phyloP scores from a whole-genome alignment of 176 grass and related monocot species.

The Avena eriantha region DNA sequence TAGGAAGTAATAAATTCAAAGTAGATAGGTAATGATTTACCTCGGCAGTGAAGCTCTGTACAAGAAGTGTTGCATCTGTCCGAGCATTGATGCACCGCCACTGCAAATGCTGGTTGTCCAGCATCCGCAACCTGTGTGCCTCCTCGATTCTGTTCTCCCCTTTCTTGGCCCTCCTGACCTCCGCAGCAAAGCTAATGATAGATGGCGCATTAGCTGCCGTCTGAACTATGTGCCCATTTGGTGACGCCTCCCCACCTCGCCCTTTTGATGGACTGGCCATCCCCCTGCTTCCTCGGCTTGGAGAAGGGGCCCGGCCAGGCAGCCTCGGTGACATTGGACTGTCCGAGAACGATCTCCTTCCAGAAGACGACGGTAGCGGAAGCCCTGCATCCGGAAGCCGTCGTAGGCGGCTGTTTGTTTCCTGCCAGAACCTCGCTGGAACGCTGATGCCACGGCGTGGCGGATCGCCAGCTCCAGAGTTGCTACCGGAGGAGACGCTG shows the following conservation, averaged over 20 bases:
- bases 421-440: slow-evolving; percentile 94
- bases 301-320: slow-evolving; percentile 54
- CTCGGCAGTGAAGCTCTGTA: slow-evolving; percentile 81
- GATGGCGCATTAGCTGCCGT: slow-evolving; percentile 75
- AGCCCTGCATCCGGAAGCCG: slow-evolving; percentile 67
- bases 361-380: slow-evolving; percentile 45
- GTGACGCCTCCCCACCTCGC: slow-evolving; percentile 46
- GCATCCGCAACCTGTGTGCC: slow-evolving; percentile 81
- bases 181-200: slow-evolving; percentile 92
- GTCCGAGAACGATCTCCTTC: slow-evolving; percentile 61
- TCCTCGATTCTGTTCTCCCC: slow-evolving; percentile 94
- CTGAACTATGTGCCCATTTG: slow-evolving; percentile 47
- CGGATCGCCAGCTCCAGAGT: slow-evolving; percentile 74
- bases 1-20: not conserved
- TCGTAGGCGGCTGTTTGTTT: slow-evolving; percentile 81
- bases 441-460: slow-evolving; percentile 77
- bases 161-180: slow-evolving; percentile 94
- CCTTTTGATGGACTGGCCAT: slow-evolving; percentile 60
- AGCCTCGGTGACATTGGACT: slow-evolving; percentile 63
- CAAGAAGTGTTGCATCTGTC: slow-evolving; percentile 56
- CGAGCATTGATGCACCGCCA: slow-evolving; percentile 89
- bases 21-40: slow-evolving; percentile 48
- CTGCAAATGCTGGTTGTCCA: slow-evolving; percentile 90
- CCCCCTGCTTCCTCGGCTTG: slow-evolving; percentile 60
- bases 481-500: slow-evolving; percentile 90